phyloP scores from a whole-genome alignment of 805 yeast genomes.

The Zygotorulaspora florentina region DNA sequence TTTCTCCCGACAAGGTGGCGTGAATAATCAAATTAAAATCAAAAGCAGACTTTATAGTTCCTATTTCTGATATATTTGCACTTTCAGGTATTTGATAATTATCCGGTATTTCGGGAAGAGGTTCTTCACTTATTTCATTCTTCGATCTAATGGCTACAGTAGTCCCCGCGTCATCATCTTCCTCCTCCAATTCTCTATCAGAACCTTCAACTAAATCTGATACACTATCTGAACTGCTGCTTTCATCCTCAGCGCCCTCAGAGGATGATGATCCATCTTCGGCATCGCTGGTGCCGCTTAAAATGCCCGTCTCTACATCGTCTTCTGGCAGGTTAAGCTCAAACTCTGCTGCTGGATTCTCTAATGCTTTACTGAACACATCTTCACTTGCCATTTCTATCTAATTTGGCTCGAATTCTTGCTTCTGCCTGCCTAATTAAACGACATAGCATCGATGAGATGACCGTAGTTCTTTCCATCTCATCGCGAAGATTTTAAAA shows the following conservation, averaged over 20 bases:
- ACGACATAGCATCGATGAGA: neutral
- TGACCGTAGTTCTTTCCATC: neutral
- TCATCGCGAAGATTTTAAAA: neutral
- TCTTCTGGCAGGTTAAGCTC: constrained; percentile 11
- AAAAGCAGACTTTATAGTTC: constrained; percentile 62
- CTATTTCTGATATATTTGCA: constrained; percentile 69
- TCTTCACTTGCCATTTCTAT: constrained; percentile 14
- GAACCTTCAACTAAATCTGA: constrained; percentile 22
- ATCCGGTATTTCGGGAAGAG: constrained; percentile 62
- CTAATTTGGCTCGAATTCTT: neutral
- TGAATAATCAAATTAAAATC: constrained; percentile 69
- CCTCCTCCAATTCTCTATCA: constrained; percentile 31
- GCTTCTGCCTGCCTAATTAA: neutral
- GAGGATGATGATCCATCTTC: constrained; percentile 17
- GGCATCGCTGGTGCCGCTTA: constrained; percentile 11
- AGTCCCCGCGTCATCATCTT: constrained; percentile 44
- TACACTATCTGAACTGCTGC: constrained; percentile 11
- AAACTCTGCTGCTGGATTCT: constrained; percentile 13
- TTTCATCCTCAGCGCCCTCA: constrained; percentile 21
- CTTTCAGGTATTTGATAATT: constrained; percentile 54
- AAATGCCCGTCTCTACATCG: constrained; percentile 20
- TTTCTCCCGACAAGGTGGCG: constrained; percentile 78
- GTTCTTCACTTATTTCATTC: constrained; percentile 69
- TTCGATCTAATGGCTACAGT: constrained; percentile 71
- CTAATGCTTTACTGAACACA: constrained; percentile 23